Evolutionary conservation across 83 land plant genomes (phyloP).

Genomic region (Diphasiastrum complanatum): DNA sequence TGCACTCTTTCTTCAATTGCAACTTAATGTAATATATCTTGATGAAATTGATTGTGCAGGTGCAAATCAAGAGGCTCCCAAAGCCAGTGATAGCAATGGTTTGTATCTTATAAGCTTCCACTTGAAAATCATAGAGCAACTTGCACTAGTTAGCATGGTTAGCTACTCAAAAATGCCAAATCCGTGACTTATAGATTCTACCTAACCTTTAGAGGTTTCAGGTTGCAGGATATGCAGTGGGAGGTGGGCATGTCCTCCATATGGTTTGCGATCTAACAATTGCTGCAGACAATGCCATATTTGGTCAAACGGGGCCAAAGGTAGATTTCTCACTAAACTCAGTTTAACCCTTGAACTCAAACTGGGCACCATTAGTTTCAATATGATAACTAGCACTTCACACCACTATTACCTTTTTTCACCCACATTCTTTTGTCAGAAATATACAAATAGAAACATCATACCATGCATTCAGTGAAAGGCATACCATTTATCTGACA

Average conservation of each 20-base stretch:
- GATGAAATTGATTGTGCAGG: conserved; percentile 30
- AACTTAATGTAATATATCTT: not conserved
- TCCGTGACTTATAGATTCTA: not conserved
- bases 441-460: no score
- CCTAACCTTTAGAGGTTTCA: conserved; percentile 12
- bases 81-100: conserved; percentile 99
- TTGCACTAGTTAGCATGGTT: not conserved
- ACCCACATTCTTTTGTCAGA: no score
- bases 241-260: conserved; percentile 92
- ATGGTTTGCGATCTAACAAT: conserved; percentile 96
- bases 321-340: no score
- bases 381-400: no score
- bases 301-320: conserved; percentile 99
- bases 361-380: no score
- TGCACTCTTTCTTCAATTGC: conserved; percentile 5
- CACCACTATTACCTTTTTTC: no score
- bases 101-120: conserved; percentile 3
- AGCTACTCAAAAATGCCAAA: not conserved
- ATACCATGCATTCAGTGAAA: no score
- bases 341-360: no score
- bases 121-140: not conserved
- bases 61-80: conserved; percentile 88
- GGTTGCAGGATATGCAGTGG: conserved; percentile 98
- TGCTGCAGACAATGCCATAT: conserved; percentile 93
- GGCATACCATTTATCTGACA: no score